Evolutionary conservation across 108 stramenopile species (phyloP).

Genomic region (Epipyxis sp.): DNA sequence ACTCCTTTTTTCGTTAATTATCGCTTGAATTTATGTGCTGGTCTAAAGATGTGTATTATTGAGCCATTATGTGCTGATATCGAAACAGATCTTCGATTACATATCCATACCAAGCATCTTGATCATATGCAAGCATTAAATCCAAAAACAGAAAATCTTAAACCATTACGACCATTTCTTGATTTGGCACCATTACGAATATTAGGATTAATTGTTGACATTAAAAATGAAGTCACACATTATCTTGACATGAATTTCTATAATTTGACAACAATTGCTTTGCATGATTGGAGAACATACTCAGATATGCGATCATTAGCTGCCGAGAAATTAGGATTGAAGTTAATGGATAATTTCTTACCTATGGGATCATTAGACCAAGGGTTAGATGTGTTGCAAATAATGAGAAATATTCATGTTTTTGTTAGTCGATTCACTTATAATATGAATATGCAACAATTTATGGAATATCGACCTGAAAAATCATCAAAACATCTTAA

Average conservation of each 20-base stretch:
- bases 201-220: slow-evolving; percentile 27
- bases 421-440: slow-evolving; percentile 62
- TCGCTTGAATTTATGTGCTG: not conserved
- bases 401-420: slow-evolving; percentile 61
- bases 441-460: slow-evolving; percentile 63
- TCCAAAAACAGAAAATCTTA: slow-evolving; percentile 25
- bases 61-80: slow-evolving; percentile 30
- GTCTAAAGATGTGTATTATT: not conserved
- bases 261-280: slow-evolving; percentile 59
- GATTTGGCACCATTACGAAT: slow-evolving; percentile 31
- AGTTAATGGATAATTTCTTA: slow-evolving; percentile 53
- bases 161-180: not conserved
- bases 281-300: slow-evolving; percentile 67
- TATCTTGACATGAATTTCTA: slow-evolving; percentile 60
- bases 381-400: slow-evolving; percentile 61
- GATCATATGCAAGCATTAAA: slow-evolving; percentile 26
- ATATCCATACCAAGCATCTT: slow-evolving; percentile 37
- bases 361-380: slow-evolving; percentile 61
- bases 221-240: slow-evolving; percentile 27
- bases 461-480: slow-evolving; percentile 60
- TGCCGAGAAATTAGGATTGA: slow-evolving; percentile 53
- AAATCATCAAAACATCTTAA: slow-evolving; percentile 54
- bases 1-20: not conserved
- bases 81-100: slow-evolving; percentile 37
- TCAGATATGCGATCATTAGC: slow-evolving; percentile 61